Evolutionary conservation across 768 basidiomycete genomes (phyloP).

Genomic region (Rhodosporidiobolus sp.): DNA sequence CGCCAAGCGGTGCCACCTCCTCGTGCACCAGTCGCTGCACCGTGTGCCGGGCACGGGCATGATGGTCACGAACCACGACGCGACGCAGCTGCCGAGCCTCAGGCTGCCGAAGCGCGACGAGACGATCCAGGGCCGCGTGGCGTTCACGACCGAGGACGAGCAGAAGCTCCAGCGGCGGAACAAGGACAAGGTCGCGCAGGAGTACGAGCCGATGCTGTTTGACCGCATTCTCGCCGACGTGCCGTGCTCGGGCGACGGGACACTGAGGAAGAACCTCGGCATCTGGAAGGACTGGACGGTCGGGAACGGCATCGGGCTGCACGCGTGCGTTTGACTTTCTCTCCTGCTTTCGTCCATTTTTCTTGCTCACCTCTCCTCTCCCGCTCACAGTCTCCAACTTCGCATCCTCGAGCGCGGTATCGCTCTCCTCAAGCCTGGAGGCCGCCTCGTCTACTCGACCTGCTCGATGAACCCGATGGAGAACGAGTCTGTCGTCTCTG

Average conservation of each 20-base stretch:
- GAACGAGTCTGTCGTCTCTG: slow-evolving; percentile 91
- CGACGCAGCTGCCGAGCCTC: slow-evolving; percentile 69
- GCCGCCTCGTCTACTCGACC: slow-evolving; percentile 93
- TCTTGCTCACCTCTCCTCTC: background rate
- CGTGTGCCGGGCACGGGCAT: slow-evolving; percentile 85
- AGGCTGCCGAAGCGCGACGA: slow-evolving; percentile 13
- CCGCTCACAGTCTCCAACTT: slow-evolving; percentile 67
- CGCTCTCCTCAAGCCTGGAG: slow-evolving; percentile 78
- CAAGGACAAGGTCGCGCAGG: slow-evolving; percentile 45
- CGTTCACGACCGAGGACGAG: slow-evolving; percentile 30
- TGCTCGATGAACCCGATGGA: slow-evolving; percentile 96
- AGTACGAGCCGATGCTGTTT: slow-evolving; percentile 64
- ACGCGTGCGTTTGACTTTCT: slow-evolving; percentile 59
- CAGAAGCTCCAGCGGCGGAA: background rate
- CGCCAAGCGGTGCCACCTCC: slow-evolving; percentile 86
- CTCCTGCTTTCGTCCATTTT: background rate
- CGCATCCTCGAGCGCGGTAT: slow-evolving; percentile 90
- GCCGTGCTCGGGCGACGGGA: slow-evolving; percentile 96
- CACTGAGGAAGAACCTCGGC: slow-evolving; percentile 84
- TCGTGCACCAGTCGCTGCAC: slow-evolving; percentile 89
- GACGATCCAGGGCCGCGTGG: background rate
- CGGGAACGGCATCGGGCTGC: slow-evolving; percentile 84
- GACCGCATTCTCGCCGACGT: slow-evolving; percentile 95
- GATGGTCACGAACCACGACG: slow-evolving; percentile 95
- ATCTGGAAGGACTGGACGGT: slow-evolving; percentile 93